These are phyloP conservation scores for Phaeoacremonium minimum DNA, from an alignment of 2,329 filamentous ascomycete species.

Conservation along the genomic window DNA sequence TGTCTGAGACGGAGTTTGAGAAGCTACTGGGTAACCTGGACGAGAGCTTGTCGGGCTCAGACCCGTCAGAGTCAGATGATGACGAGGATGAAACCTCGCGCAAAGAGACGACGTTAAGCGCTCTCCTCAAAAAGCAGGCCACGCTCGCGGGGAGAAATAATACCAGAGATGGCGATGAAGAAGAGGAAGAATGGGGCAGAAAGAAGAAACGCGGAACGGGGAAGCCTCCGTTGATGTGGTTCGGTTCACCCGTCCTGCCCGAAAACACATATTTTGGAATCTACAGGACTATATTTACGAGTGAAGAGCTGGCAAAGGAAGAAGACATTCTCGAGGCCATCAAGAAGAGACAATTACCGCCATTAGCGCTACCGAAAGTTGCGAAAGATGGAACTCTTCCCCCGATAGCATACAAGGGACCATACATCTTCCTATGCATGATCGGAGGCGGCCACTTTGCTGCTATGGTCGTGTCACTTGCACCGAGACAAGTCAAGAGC, in stretches of 20 bases:
- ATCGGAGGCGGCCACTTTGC: constrained; percentile 97
- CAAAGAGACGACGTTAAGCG: constrained; percentile 69
- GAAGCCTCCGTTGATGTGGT: constrained; percentile 80
- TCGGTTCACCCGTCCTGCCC: constrained; percentile 70
- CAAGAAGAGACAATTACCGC: constrained; percentile 70
- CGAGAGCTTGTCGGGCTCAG: constrained; percentile 88
- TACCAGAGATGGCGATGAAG: constrained; percentile 34
- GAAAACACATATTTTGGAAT: constrained; percentile 77
- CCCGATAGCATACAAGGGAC: constrained; percentile 58
- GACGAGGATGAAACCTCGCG: constrained; percentile 46
- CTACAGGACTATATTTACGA: constrained; percentile 77
- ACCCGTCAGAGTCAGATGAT: constrained; percentile 67
- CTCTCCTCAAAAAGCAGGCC: constrained; percentile 79
- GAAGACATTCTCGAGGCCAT: constrained; percentile 62
- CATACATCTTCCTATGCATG: constrained; percentile 96
- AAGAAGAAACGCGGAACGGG: constrained; percentile 51
- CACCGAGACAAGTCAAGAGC: constrained; percentile 72
- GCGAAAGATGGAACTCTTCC: constrained; percentile 55
- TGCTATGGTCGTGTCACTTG: constrained; percentile 87
- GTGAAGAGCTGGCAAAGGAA: constrained; percentile 63
- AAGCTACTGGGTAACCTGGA: constrained; percentile 80
- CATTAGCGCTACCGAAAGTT: constrained; percentile 49
- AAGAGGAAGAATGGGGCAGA: constrained; percentile 37
- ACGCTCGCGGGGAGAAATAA: constrained; percentile 55
- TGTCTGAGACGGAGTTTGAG: constrained; percentile 81